Conservation (phyloP, 352 stramenopile species). For the Phytophthora pseudosyringae region DNA sequence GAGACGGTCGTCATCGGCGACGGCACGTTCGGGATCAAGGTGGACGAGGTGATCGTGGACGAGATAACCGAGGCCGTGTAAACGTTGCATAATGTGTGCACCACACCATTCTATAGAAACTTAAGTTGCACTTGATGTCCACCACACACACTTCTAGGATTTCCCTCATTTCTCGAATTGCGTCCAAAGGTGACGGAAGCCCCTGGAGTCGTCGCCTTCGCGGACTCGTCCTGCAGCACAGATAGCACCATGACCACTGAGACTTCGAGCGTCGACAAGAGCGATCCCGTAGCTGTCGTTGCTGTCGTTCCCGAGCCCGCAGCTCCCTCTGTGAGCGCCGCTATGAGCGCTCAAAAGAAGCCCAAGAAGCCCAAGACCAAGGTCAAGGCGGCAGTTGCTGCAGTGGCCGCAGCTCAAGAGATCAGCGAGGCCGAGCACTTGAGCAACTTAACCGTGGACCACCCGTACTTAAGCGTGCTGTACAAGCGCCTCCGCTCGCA, state of each 20-base stretch:
- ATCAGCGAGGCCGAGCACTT: constrained; percentile 42
- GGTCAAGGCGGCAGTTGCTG: constrained; percentile 28
- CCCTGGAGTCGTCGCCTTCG: constrained; percentile 5
- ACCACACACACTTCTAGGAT: constrained; percentile 15
- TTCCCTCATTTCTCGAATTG: constrained; percentile 34
- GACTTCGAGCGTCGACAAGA: constrained; percentile 21
- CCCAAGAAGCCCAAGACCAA: constrained; percentile 33
- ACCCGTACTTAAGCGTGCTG: constrained; percentile 83
- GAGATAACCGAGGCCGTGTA: constrained; percentile 69
- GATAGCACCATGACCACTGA: constrained; percentile 32
- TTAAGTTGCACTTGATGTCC: constrained; percentile 14
- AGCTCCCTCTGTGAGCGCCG: constrained; percentile 13
- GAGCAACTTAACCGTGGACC: constrained; percentile 56
- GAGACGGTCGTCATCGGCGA: constrained; percentile 48
- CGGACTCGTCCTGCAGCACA: constrained; percentile 22
- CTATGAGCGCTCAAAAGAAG: constrained; percentile 18
- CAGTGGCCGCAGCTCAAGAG: constrained; percentile 23
- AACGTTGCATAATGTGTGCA: constrained; percentile 28
- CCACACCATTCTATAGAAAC: constrained; percentile 18
- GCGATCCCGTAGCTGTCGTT: constrained; percentile 5
- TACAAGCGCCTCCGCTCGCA: constrained; percentile 85
- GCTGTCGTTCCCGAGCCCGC: background rate
- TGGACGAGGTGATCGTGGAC: constrained; percentile 60
- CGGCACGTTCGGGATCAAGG: constrained; percentile 51
- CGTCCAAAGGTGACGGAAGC: background rate